These are phyloP conservation scores for Geranium brycei DNA, from an alignment of 345 rosid genomes.

Conservation along the genomic window DNA sequence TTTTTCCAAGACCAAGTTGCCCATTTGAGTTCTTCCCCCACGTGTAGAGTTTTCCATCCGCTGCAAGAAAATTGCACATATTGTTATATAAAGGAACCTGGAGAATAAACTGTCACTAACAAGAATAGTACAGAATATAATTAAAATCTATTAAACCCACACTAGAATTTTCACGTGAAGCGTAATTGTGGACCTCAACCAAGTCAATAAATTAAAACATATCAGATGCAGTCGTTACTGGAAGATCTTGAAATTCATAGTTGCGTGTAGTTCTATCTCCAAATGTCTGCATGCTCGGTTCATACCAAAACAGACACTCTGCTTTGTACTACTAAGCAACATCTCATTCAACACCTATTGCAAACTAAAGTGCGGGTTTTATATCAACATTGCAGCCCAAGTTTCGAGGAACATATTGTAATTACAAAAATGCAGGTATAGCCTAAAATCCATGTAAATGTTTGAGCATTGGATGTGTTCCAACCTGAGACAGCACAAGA, in stretches of 20 bases:
- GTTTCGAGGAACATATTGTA: neutral
- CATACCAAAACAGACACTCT: too few species aligned
- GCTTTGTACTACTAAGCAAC: too few species aligned
- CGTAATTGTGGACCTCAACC: too few species aligned
- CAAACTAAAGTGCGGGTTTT: neutral
- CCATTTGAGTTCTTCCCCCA: constrained; percentile 94
- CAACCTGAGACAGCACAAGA: constrained; percentile 88
- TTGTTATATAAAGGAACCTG: constrained; percentile 3
- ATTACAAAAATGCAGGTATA: too few species aligned
- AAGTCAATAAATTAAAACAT: too few species aligned
- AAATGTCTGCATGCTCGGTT: too few species aligned
- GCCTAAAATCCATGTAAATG: neutral
- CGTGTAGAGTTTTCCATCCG: constrained; percentile 73
- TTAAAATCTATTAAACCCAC: too few species aligned
- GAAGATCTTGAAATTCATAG: too few species aligned
- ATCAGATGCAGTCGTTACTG: too few species aligned
- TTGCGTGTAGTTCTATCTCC: too few species aligned
- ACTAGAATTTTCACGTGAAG: too few species aligned
- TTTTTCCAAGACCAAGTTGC: constrained; percentile 93
- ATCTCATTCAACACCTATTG: neutral
- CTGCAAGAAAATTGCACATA: constrained; percentile 27
- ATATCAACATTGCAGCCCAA: neutral
- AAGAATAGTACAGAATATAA: neutral
- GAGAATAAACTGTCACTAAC: neutral
- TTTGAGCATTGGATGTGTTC: neutral